Evolutionary conservation across 441 rosid species (phyloP), one percentile per base, ranked within the genome.

Genomic region (Pelargonium fulgidum): DNA sequence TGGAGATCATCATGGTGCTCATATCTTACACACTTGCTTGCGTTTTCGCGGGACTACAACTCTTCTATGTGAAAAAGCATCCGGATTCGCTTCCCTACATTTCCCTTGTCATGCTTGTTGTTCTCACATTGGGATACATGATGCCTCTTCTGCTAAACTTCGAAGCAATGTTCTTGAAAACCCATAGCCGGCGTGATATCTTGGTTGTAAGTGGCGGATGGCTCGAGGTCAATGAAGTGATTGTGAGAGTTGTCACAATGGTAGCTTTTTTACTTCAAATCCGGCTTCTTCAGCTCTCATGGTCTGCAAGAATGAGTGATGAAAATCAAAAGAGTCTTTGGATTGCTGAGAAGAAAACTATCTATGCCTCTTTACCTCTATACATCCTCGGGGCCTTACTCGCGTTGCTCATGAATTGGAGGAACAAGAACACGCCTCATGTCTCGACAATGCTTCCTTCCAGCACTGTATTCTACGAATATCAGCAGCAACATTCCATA

Each of bases 221-320:
- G 74, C 33, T 79, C 3, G 68, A 78, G 62, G 52, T 11, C 3
- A 73, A 59, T 24, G 73, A 73, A 56, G 81, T 70, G 47, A 6
- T 73, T 10, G 68, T 70, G n/a, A 69, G 76, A 70, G 58, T 71
- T 11, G 58, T 72, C 1, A 72, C 74, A 26, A 70, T 68, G 68
- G 69, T 78, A 19, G 83, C 81, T 52, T 72, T 82, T 50, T 33
- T 79, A 61, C 12, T 84, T 33, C 73, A 80, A 20, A 59, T 78
- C 73, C 67, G 75, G 11, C 81, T 82, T 36, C 72, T 82, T 33
- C 81, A 70, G 71, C 72, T 66, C 64, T 20, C 66, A 0, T 70
- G 76, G 75, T 62, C 77, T 7, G 73, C 77, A 22, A 83, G 72
- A 70, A 13, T 19, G 16, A 59, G 13, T 1, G 76, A 70, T 0